Evolutionary conservation across 2,329 filamentous ascomycete genomes (phyloP).

Genomic region (Claviceps purpurea): DNA sequence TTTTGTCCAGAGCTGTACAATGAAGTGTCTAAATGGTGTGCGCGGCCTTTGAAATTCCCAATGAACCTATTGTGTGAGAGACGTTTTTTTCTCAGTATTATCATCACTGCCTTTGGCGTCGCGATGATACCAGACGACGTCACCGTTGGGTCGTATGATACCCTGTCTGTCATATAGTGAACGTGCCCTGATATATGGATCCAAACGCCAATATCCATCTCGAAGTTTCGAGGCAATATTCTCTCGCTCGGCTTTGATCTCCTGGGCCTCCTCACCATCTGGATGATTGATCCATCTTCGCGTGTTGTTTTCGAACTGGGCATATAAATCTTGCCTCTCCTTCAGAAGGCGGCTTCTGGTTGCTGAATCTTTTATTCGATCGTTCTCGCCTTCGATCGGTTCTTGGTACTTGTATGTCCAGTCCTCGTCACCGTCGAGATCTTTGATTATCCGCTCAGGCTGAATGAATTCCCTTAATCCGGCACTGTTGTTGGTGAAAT

Average conservation of each 20-base stretch:
- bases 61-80: background rate
- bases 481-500: conserved; percentile 73
- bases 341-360: conserved; percentile 50
- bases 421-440: conserved; percentile 74
- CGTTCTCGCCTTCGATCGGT: conserved; percentile 63
- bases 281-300: conserved; percentile 53
- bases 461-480: conserved; percentile 71
- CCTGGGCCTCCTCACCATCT: conserved; percentile 29
- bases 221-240: conserved; percentile 49
- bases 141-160: conserved; percentile 53
- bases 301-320: conserved; percentile 62
- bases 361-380: conserved; percentile 50
- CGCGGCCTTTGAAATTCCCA: background rate
- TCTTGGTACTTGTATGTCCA: conserved; percentile 78
- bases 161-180: conserved; percentile 77
- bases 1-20: background rate
- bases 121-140: conserved; percentile 54
- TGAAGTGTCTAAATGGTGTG: background rate
- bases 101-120: background rate
- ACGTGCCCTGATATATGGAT: conserved; percentile 73
- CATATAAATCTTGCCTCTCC: conserved; percentile 51
- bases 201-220: conserved; percentile 75
- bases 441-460: conserved; percentile 57
- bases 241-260: conserved; percentile 43
- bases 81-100: background rate